A percentile compares a stretch with the other conserved stretches of the same genome.
Evolutionary conservation across 352 stramenopile genomes (phyloP).

Genomic region (Pythium coloratum): DNA sequence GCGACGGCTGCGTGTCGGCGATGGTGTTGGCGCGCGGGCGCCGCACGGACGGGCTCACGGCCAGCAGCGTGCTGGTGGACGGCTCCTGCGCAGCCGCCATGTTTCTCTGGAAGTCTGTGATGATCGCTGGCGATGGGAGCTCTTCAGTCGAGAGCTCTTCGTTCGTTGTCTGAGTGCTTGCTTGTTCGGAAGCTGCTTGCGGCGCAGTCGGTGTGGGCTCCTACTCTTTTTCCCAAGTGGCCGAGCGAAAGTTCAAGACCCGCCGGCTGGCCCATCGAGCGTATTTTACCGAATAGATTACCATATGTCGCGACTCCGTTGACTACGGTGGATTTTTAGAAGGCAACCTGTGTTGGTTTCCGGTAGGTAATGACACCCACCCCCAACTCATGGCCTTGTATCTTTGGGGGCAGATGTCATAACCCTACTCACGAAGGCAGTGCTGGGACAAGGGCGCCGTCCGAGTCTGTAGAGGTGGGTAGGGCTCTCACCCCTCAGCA

Average conservation of each 20-base stretch:
- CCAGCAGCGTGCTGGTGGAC: conserved; percentile 3
- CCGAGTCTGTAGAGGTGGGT: conserved; percentile 1
- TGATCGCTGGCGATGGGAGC: neutral
- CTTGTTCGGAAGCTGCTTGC: too few species aligned
- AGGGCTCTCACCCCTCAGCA: conserved; percentile 7
- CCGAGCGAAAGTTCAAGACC: conserved; percentile 37
- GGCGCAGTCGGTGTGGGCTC: neutral
- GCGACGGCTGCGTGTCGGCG: conserved; percentile 21
- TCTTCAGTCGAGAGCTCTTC: neutral
- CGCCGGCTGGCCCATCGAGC: neutral
- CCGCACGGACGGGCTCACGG: conserved; percentile 8
- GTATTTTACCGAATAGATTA: conserved; percentile 25
- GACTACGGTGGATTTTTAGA: conserved; percentile 19
- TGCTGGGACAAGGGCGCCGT: conserved; percentile 10
- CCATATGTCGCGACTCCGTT: conserved; percentile 20
- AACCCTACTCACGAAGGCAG: conserved; percentile 23
- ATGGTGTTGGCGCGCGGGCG: conserved; percentile 29
- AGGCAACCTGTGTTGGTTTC: conserved; percentile 26
- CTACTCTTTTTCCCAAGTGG: conserved; percentile 67
- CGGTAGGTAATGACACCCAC: conserved; percentile 23
- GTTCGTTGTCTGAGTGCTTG: neutral
- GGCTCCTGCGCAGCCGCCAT: neutral
- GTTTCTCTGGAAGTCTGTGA: neutral
- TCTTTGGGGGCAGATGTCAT: conserved; percentile 28
- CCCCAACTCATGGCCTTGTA: conserved; percentile 15